Conservation (phyloP, 2,329 filamentous ascomycete genomes). For the Talaromyces sp. region DNA sequence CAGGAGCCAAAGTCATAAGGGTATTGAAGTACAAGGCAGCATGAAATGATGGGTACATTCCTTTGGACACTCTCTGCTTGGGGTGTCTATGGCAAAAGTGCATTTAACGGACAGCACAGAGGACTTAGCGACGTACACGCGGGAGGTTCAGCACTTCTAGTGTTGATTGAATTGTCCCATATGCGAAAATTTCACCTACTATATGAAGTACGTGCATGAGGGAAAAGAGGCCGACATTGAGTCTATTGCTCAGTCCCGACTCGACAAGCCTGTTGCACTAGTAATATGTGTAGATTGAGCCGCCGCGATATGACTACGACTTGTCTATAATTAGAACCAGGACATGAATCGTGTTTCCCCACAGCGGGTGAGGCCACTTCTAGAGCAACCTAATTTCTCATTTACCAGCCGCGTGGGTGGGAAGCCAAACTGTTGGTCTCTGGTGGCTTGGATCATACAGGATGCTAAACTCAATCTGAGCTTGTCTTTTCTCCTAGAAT, state of each 20-base stretch:
- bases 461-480: neutral
- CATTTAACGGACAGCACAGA: too few relatives aligned
- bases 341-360: neutral
- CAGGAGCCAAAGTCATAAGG: too few relatives aligned
- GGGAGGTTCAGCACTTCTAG: too few relatives aligned
- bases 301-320: neutral
- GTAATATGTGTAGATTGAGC: too few relatives aligned
- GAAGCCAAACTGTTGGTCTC: neutral
- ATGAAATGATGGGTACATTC: too few relatives aligned
- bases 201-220: too few relatives aligned
- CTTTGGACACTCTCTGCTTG: too few relatives aligned
- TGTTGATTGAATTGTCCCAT: too few relatives aligned
- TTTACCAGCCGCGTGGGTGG: neutral
- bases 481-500: neutral
- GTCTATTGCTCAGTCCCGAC: neutral
- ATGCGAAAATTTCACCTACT: too few relatives aligned
- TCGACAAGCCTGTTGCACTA: neutral
- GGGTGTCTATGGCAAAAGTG: too few relatives aligned
- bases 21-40: too few relatives aligned
- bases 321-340: constrained; percentile 1
- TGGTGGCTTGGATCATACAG: neutral
- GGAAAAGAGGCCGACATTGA: neutral
- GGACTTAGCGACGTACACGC: too few relatives aligned
- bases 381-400: neutral
- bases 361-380: neutral